Percentiles rank a stretch among this genome's conserved stretches.
Evolutionary conservation across 352 stramenopile genomes (phyloP).

Genomic region (Plasmopara viticola): DNA sequence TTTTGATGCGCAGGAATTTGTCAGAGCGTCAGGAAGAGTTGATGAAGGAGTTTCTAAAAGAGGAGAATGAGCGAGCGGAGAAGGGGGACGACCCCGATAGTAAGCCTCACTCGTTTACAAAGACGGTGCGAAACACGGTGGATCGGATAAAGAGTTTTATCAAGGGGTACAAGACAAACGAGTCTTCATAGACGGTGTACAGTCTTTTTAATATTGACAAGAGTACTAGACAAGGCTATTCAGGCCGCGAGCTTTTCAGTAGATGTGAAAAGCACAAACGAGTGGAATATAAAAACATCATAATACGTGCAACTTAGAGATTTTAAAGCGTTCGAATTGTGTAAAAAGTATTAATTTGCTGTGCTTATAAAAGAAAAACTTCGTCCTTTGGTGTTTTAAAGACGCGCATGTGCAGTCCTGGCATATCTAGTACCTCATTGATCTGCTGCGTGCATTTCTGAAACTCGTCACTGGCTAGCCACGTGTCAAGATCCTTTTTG

Average conservation of each 20-base stretch:
- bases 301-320: too few relatives aligned
- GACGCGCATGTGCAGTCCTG: conserved; percentile 72
- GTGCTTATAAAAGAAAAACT: conserved; percentile 69
- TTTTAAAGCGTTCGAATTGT: not conserved
- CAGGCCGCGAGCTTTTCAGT: too few relatives aligned
- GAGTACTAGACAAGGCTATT: too few relatives aligned
- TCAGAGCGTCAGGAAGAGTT: conserved; percentile 93
- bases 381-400: conserved; percentile 77
- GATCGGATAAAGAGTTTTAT: conserved; percentile 88
- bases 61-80: conserved; percentile 64
- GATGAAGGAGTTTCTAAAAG: conserved; percentile 92
- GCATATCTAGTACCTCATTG: conserved; percentile 80
- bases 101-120: conserved; percentile 79
- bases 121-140: conserved; percentile 76
- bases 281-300: too few relatives aligned
- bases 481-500: conserved; percentile 74
- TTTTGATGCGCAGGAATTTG: conserved; percentile 56
- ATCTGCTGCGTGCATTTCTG: conserved; percentile 73
- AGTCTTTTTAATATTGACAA: too few relatives aligned
- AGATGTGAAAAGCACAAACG: too few relatives aligned
- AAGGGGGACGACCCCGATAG: conserved; percentile 62
- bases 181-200: conserved; percentile 14
- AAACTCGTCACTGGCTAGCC: conserved; percentile 72
- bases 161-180: conserved; percentile 46
- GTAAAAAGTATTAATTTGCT: conserved; percentile 1